Conservation (phyloP, 202 grass and related monocot species). For the Zoysia matrella region DNA sequence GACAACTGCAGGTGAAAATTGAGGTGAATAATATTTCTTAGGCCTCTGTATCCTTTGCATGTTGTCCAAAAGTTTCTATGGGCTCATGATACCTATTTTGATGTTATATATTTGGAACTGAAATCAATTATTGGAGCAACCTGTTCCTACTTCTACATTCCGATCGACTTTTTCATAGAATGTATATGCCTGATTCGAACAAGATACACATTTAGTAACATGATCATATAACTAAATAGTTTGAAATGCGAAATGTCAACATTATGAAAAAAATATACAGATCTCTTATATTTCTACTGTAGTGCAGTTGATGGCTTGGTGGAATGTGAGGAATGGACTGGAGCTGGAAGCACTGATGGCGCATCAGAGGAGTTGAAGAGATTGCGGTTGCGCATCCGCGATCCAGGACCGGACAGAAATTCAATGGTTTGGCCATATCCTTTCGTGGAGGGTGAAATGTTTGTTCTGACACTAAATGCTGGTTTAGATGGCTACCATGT, state of each 20-base stretch:
- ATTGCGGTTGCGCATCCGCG: conserved; percentile 53
- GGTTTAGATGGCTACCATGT: conserved; percentile 86
- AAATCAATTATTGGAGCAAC: neutral
- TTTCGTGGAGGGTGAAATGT: conserved; percentile 75
- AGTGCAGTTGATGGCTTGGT: conserved; percentile 69
- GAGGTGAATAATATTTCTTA: neutral
- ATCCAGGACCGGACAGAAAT: conserved; percentile 57
- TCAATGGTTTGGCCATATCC: conserved; percentile 82
- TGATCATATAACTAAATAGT: conserved; percentile 3
- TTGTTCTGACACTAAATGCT: conserved; percentile 78
- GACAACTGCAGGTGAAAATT: neutral
- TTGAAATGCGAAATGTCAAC: conserved; percentile 19
- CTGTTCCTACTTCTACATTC: conserved; percentile 6
- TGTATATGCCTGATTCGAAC: conserved; percentile 5
- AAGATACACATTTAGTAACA: conserved; percentile 9
- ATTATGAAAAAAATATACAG: neutral
- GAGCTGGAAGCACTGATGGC: conserved; percentile 40
- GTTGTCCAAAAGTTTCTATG: neutral
- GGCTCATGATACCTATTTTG: neutral
- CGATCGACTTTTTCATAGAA: neutral
- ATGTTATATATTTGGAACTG: conserved; percentile 14
- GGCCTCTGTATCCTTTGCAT: neutral
- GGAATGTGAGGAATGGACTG: conserved; percentile 75
- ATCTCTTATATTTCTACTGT: conserved; percentile 45
- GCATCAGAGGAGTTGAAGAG: conserved; percentile 56